These are phyloP conservation scores for Elymus sibiricus DNA, from an alignment of 176 grass and related monocot genomes.

Conservation along the genomic window DNA sequence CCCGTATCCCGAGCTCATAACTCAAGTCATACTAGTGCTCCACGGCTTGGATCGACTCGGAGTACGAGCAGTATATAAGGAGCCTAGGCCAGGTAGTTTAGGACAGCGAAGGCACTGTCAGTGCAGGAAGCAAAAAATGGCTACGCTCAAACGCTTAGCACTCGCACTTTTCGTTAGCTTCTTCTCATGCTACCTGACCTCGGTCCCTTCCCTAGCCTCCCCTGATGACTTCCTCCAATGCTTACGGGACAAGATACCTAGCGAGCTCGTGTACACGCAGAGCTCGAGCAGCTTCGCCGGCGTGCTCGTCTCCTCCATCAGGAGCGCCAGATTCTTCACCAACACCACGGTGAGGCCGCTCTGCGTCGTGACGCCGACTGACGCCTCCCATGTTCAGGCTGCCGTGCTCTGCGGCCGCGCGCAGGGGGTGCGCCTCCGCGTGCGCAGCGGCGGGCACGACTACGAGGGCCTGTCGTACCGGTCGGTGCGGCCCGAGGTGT, in stretches of 20 bases:
- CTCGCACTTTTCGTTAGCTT: background rate
- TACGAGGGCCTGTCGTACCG: conserved; percentile 74
- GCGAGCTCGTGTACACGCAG: conserved; percentile 34
- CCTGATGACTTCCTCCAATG: conserved; percentile 52
- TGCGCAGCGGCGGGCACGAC: conserved; percentile 74
- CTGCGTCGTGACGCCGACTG: conserved; percentile 40
- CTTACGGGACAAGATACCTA: conserved; percentile 16
- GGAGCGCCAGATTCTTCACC: conserved; percentile 39
- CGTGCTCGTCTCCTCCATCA: conserved; percentile 55
- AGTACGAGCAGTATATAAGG: conserved; percentile 8
- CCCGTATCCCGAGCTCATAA: too few species aligned
- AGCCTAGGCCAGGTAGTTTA: background rate
- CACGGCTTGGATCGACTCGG: too few species aligned
- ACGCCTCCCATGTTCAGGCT: conserved; percentile 48
- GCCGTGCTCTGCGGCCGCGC: conserved; percentile 42
- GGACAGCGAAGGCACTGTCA: background rate
- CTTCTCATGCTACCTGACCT: background rate
- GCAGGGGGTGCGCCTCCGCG: conserved; percentile 36
- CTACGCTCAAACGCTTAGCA: background rate
- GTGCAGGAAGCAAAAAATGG: background rate
- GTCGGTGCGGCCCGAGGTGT: conserved; percentile 18
- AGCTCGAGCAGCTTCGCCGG: conserved; percentile 22
- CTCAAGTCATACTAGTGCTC: too few species aligned
- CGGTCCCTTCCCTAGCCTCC: background rate
- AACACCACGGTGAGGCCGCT: conserved; percentile 44